Conservation (phyloP, 371 early-diverging fungal genomes). For the Sporodiniella umbellata region DNA sequence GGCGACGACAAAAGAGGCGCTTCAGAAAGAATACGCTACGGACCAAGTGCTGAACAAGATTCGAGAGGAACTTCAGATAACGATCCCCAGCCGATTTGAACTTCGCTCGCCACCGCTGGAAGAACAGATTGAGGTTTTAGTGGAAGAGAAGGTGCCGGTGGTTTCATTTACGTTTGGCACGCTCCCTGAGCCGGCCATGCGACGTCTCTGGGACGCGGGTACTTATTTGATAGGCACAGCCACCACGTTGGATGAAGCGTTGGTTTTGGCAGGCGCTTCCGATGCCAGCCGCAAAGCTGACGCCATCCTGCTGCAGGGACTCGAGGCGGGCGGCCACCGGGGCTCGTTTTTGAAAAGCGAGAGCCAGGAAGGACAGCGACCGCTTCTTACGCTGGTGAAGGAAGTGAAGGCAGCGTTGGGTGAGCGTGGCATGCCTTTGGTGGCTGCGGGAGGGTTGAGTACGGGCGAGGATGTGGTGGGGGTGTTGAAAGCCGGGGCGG, state of each 20-base stretch:
- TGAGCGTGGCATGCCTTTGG: constrained; percentile 17
- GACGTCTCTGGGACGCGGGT: constrained; percentile 27
- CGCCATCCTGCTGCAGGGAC: constrained; percentile 40
- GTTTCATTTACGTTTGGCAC: constrained; percentile 47
- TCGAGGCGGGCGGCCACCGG: constrained; percentile 46
- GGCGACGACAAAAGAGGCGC: constrained; percentile 16
- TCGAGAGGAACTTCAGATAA: constrained; percentile 23
- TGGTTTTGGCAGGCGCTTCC: constrained; percentile 23
- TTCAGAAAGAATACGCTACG: constrained; percentile 23
- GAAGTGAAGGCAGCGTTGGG: constrained; percentile 5
- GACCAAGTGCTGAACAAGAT: constrained; percentile 27
- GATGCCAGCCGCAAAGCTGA: constrained; percentile 28
- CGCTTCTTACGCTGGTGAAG: constrained; percentile 15
- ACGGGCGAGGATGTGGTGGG: constrained; percentile 18
- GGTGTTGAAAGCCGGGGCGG: constrained; percentile 21
- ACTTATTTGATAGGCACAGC: constrained; percentile 44
- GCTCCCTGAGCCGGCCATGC: constrained; percentile 22
- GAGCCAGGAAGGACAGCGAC: constrained; percentile 11
- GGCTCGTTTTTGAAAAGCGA: constrained; percentile 24
- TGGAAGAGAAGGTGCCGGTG: constrained; percentile 38
- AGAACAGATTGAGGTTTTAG: constrained; percentile 31
- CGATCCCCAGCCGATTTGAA: constrained; percentile 22
- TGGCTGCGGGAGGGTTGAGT: constrained; percentile 46
- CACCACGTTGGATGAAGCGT: constrained; percentile 36
- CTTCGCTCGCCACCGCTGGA: constrained; percentile 38